Evolutionary conservation across 495 filamentous ascomycete genomes (phyloP).

Genomic region (Delitschia confertaspora): DNA sequence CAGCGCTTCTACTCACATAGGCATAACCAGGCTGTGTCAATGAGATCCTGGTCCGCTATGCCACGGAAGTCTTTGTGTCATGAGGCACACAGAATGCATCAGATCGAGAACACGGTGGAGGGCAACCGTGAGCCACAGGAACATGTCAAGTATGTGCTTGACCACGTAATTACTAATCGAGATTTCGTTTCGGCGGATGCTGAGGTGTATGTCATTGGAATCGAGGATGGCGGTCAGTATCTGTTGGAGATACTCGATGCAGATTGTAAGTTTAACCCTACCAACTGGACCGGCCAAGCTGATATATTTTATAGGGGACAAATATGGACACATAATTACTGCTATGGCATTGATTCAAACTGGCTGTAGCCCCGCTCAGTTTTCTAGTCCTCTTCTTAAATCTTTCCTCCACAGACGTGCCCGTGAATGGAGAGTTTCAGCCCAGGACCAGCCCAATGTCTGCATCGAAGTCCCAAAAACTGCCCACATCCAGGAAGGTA

Average conservation of each 20-base stretch:
- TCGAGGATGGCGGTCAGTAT: slow-evolving; percentile 27
- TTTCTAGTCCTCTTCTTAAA: slow-evolving; percentile 10
- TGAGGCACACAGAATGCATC: slow-evolving; percentile 13
- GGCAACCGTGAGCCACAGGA: slow-evolving; percentile 28
- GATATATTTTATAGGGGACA: slow-evolving; percentile 3
- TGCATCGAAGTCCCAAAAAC: slow-evolving; percentile 4
- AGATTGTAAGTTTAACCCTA: slow-evolving; percentile 18
- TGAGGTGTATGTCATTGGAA: slow-evolving; percentile 33
- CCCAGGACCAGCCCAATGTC: background rate
- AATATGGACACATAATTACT: slow-evolving; percentile 12
- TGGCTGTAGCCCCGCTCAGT: background rate
- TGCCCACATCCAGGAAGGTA: background rate
- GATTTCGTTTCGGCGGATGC: slow-evolving; percentile 28
- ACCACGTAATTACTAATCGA: slow-evolving; percentile 27
- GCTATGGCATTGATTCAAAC: slow-evolving; percentile 20
- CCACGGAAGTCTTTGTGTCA: slow-evolving; percentile 26
- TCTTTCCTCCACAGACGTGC: slow-evolving; percentile 18
- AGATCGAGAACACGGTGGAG: slow-evolving; percentile 25
- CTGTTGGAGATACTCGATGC: slow-evolving; percentile 19
- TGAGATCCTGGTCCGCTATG: slow-evolving; percentile 26
- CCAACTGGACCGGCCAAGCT: slow-evolving; percentile 3
- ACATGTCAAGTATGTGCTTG: slow-evolving; percentile 31
- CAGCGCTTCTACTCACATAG: slow-evolving; percentile 32
- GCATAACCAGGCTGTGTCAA: slow-evolving; percentile 23
- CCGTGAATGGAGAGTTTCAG: slow-evolving; percentile 15